Base-by-base conservation (phyloP, 169 alveolate species). In the Plasmodium adleri region DNA sequence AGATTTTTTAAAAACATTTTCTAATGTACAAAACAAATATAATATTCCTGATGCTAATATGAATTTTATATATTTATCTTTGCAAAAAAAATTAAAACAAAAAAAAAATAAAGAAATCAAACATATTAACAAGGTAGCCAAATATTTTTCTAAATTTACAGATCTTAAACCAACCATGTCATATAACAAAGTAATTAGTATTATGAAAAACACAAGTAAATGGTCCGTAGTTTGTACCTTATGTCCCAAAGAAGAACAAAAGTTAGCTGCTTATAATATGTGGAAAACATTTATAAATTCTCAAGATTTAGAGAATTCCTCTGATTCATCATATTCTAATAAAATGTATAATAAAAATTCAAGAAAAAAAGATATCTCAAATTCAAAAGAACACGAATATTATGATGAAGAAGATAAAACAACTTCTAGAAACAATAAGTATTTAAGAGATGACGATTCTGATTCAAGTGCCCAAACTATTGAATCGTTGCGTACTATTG, bases 391-490 rank as follows among this genome's bases (percentile, higher is more conserved):
- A 9, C 73, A 80, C 32, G 58, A 72, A 54, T 12, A 72, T 66
- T 72, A 75, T n/a, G 24, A 32, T 10, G 88, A 76, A n/a, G 73
- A 17, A n/a, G 89, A 78, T 24, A 66, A 43, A 26, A 22, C 45
- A 67, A 22, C 52, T 17, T 68, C 72, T 56, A 80, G 70, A 72
- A 12, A 80, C 45, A 80, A 54, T 60, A 67, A 80, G 68, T 67
- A 80, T 62, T 28, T 71, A 45, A 80, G 49, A 68, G 47, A 39
- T 39, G 90, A 80, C 26, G 78, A 80, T 39, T 67, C 90, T 10
- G 90, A 80, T 26, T 66, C 90, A 24, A 80, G 90, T 80, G 83
- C 64, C 3, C 90, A 80, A 24, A 80, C 90, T 39, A 80, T 80
- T 54, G 90, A 80, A 22, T 80, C 90, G 17, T 60, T 80, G 26